Base-by-base conservation (phyloP, 2,329 filamentous ascomycete genomes). In the Ascochyta fabae region DNA sequence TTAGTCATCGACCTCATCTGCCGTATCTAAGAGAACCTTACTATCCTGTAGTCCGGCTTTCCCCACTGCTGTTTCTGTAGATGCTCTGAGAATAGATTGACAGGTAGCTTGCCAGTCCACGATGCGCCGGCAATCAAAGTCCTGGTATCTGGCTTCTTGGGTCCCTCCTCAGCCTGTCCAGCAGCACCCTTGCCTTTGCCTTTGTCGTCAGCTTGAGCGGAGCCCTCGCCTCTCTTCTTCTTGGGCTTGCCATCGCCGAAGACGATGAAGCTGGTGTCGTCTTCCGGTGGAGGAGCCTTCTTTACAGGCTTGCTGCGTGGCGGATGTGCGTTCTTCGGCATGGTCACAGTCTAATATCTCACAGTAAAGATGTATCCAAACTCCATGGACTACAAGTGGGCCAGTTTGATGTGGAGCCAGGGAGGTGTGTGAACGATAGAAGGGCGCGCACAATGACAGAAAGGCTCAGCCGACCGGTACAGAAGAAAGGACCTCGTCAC, bases 1-100 rank as follows among this genome's bases (percentile, higher is more conserved):
- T 66, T 47, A 68, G 65, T 41, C 13, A 38, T 23, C 12, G 22
- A 38, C 2, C 2, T 12, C 16, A 26, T 31, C n/a, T 16, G 5
- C 2, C n/a, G 6, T 27, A 9, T 1, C 16, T 29, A 43, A 16
- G 13, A 2, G 6, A 15, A 22, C 34, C 65, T 44, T 79, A 89
- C 86, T 80, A 92, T 91, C 61, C 89, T 89, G 75, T 96, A 99
- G 61, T 96, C 93, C 2, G 94, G 94, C 73, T 88, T 94, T 63
- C 92, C 90, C 95, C 95, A 99, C 73, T 91, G 92, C 75, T 96
- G 91, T 76, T 94, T 96, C 78, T 96, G 92, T 69, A 93, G 97
- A 77, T 96, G 91, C 80, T 98, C 95, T 33, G 90, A 91, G 61
- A 98, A 85, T 68, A 98, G 83, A 72, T 96, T 97, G 61, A 97